phyloP scores from a whole-genome alignment of 1,284 basidiomycete species.

The Leccinum pallidistipes region DNA sequence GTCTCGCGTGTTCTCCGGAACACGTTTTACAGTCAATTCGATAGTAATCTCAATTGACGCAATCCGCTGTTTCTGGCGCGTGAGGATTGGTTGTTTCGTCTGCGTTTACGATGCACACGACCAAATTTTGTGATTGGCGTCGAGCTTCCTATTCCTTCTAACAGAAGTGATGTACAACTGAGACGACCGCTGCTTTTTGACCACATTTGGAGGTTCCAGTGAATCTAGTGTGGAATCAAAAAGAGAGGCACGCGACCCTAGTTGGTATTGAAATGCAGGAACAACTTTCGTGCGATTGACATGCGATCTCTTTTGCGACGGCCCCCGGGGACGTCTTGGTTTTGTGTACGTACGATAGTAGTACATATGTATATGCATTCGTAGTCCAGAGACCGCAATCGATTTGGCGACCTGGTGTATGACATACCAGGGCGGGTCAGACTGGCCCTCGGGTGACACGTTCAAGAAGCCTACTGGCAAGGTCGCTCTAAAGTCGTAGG shows the following conservation, averaged over 20 bases:
- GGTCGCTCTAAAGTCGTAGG: background rate
- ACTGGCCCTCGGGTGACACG: background rate
- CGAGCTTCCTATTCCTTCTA: background rate
- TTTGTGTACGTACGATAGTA: background rate
- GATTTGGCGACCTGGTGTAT: background rate
- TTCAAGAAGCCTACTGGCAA: background rate
- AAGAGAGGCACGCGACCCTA: background rate
- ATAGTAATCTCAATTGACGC: background rate
- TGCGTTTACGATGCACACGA: background rate
- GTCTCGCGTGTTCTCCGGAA: background rate
- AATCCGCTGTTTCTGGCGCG: background rate
- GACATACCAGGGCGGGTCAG: background rate
- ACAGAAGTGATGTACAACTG: background rate
- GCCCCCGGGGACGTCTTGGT: background rate
- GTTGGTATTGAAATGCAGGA: background rate
- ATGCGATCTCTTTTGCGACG: background rate
- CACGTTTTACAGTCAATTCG: background rate
- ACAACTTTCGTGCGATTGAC: background rate
- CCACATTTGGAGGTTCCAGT: background rate
- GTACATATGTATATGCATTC: background rate
- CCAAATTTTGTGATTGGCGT: background rate
- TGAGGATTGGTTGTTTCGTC: background rate
- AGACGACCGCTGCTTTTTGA: background rate
- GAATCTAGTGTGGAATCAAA: background rate
- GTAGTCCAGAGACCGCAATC: background rate